Percentiles rank a stretch among this genome's conserved stretches.
These are phyloP conservation scores for Telopea speciosissima DNA, from an alignment of 177 flowering plant species.

Conservation along the genomic window DNA sequence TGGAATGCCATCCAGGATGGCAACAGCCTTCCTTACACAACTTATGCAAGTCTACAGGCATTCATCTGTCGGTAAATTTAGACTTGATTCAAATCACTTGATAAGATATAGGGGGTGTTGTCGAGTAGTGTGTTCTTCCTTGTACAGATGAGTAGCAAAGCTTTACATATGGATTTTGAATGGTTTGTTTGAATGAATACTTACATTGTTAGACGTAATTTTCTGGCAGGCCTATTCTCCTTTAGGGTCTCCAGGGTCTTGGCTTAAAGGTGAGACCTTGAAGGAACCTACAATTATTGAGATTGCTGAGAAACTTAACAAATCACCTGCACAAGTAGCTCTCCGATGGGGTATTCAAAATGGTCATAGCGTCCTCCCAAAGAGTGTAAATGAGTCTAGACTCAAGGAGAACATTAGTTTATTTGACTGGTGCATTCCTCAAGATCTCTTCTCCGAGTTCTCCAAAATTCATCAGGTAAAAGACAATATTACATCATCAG, in stretches of 20 bases:
- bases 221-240: conserved; percentile 63
- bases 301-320: conserved; percentile 51
- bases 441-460: conserved; percentile 47
- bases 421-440: conserved; percentile 65
- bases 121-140: not conserved
- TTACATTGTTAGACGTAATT: not conserved
- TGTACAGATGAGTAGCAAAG: not conserved
- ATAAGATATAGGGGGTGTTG: not conserved
- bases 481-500: not conserved
- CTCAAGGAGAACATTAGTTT: conserved; percentile 52
- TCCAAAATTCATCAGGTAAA: conserved; percentile 53
- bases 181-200: not conserved
- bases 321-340: conserved; percentile 69
- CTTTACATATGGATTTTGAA: not conserved
- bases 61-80: conserved; percentile 55
- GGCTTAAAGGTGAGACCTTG: conserved; percentile 52
- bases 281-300: conserved; percentile 42
- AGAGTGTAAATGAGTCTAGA: conserved; percentile 56
- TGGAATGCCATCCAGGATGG: conserved; percentile 83
- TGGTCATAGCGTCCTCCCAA: conserved; percentile 72
- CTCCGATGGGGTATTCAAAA: conserved; percentile 74
- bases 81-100: too few relatives aligned
- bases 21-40: conserved; percentile 54
- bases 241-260: conserved; percentile 68
- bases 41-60: conserved; percentile 58